Evolutionary conservation across 140 eudicot genomes (phyloP), one percentile per base, ranked within the genome.

Genomic region (Flaveria floridana): DNA sequence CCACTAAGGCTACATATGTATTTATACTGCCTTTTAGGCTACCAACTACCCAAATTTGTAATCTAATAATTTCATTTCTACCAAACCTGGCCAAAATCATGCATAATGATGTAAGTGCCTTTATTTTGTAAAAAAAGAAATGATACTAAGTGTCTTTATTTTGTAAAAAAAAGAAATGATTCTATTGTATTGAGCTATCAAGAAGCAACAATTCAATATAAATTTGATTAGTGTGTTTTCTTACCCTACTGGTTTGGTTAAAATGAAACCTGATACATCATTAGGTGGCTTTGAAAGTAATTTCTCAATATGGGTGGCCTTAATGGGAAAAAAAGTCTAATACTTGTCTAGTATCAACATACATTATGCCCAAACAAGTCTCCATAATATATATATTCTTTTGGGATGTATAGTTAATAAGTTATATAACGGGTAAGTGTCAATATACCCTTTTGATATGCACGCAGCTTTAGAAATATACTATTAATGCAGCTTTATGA

Each of bases 131-230:
- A 2, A 0, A 12, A 48, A 25, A 61, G 15, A 65, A 63, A 30
- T 44, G 16, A 34, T 30, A 65, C 48, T 28, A 34, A 65, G n/a
- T 34, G 50, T 9, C 3, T n/a, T n/a, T 37, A 16, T 8, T 37
- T 37, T 65, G 26, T 65, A 48, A 2, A 0, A 12, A 48, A 25
- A 61, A 23, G 25, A 23, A 23, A 23, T 23, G 25, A 23, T 26
- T 26, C 28, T 42, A 65, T 34, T 64, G 69, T 64, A 13, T 64
- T 21, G 14, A 34, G 48, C 69, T 64, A 64, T 64, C 46, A 13
- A 14, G 68, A 62, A 62, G 68, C 68, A 55, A 55, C 13, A 2
- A 30, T 15, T 28, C 7, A 62, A 26, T 62, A 44, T 28, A 15
- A 62, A 62, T 21, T 13, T 28, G 46, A 62, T 62, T 15, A 26